Conservation (phyloP, 352 stramenopile species). For the Phytophthora crassamura region DNA sequence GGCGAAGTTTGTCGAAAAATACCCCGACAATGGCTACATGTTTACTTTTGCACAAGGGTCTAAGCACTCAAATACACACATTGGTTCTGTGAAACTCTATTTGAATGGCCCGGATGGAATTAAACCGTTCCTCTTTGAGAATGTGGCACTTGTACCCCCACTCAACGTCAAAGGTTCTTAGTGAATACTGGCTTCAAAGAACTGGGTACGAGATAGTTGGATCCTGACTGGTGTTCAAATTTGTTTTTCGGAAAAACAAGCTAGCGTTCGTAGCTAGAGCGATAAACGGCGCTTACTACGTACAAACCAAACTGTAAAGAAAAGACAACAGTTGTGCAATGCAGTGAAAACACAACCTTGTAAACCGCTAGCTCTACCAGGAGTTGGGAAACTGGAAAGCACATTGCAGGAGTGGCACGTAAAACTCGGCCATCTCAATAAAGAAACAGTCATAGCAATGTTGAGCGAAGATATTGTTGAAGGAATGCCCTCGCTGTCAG, state of each 20-base stretch:
- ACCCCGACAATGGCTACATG: conserved; percentile 5
- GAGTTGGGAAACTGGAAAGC: no score
- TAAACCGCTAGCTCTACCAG: conserved; percentile 2
- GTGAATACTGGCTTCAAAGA: conserved; percentile 1
- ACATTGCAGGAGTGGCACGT: neutral
- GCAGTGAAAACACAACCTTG: conserved; percentile 7
- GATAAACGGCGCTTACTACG: conserved; percentile 17
- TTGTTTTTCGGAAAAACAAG: conserved; percentile 6
- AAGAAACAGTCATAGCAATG: neutral
- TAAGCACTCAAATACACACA: conserved; percentile 14
- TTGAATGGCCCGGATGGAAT: conserved; percentile 1
- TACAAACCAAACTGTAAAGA: conserved; percentile 4
- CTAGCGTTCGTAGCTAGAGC: conserved; percentile 12
- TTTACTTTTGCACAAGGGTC: conserved; percentile 22
- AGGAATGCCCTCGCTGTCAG: neutral
- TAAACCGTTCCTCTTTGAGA: conserved; percentile 9
- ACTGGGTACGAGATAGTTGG: conserved; percentile 4
- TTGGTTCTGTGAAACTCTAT: conserved; percentile 13
- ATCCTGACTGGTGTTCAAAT: conserved; percentile 1
- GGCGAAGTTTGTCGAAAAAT: neutral
- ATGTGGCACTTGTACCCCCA: conserved; percentile 7
- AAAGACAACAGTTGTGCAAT: conserved; percentile 14
- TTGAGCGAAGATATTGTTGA: neutral
- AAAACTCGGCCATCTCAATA: conserved; percentile 6
- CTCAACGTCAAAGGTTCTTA: conserved; percentile 12